Percentiles rank a stretch among this genome's conserved stretches.
phyloP scores from a whole-genome alignment of 176 grass and related monocot species.

The Microstegium vimineum region DNA sequence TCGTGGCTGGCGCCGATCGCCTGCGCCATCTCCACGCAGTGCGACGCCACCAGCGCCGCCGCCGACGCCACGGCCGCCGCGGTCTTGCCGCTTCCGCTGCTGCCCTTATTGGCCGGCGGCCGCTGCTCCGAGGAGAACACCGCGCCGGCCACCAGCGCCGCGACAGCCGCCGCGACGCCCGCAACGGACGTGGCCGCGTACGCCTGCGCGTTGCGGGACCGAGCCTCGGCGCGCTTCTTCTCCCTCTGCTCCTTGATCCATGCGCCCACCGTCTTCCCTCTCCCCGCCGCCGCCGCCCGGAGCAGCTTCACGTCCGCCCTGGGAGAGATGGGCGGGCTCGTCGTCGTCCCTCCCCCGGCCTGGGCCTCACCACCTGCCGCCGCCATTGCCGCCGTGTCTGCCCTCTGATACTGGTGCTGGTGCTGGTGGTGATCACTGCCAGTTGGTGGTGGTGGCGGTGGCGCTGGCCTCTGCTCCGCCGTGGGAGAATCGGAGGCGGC shows the following conservation, averaged over 20 bases:
- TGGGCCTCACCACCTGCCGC: neutral
- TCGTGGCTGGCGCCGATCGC: slow-evolving; percentile 75
- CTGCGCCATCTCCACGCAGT: slow-evolving; percentile 95
- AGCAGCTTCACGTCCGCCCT: slow-evolving; percentile 54
- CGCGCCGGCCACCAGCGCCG: slow-evolving; percentile 69
- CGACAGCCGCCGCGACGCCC: slow-evolving; percentile 78
- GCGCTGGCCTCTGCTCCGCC: slow-evolving; percentile 6
- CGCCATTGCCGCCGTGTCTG: neutral
- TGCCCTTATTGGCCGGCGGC: slow-evolving; percentile 13
- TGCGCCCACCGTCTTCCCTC: slow-evolving; percentile 61
- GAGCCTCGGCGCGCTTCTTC: slow-evolving; percentile 77
- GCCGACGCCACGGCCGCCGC: slow-evolving; percentile 67
- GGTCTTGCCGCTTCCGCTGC: slow-evolving; percentile 35
- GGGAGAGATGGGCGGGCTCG: slow-evolving; percentile 63
- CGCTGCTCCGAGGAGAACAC: slow-evolving; percentile 59
- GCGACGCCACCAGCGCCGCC: slow-evolving; percentile 80
- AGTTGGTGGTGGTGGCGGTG: neutral
- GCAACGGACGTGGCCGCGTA: slow-evolving; percentile 91
- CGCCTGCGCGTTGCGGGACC: slow-evolving; percentile 75
- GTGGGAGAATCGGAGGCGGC: slow-evolving; percentile 2
- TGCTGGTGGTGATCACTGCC: slow-evolving; percentile 5
- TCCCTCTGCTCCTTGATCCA: slow-evolving; percentile 99
- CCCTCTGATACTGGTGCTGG: slow-evolving; percentile 19
- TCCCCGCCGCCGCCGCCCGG: slow-evolving; percentile 13
- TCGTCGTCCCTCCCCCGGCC: neutral